Base-by-base conservation (phyloP, 2,329 filamentous ascomycete species). In the Bretziella fagacearum region DNA sequence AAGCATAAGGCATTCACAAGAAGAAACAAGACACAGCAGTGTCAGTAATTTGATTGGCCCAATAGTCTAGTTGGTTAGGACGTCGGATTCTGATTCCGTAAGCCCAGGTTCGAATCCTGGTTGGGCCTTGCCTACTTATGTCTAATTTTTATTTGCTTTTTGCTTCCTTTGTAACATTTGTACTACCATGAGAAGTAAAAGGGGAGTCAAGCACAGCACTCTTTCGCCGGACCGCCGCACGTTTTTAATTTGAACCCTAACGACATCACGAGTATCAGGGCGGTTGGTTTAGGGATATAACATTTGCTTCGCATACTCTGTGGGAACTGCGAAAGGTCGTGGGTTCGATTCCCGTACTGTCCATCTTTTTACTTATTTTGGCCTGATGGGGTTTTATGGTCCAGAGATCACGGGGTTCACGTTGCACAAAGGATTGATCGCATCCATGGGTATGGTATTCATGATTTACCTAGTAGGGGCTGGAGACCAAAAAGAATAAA, bases 401-500 rank as follows among this genome's bases (percentile, higher is more conserved):
- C n/a, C n/a, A n/a, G n/a, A n/a, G n/a, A n/a, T n/a, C n/a, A n/a
- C n/a, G n/a, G n/a, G n/a, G n/a, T n/a, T n/a, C n/a, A n/a, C n/a
- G n/a, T n/a, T n/a, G n/a, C n/a, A n/a, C n/a, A n/a, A n/a, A n/a
- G n/a, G n/a, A n/a, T n/a, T n/a, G n/a, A n/a, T n/a, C n/a, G n/a
- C n/a, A n/a, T n/a, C n/a, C n/a, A n/a, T n/a, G n/a, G n/a, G n/a
- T n/a, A n/a, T n/a, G n/a, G n/a, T n/a, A n/a, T n/a, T n/a, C n/a
- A n/a, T n/a, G n/a, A n/a, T n/a, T n/a, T n/a, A n/a, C n/a, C n/a
- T n/a, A n/a, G n/a, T n/a, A n/a, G n/a, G n/a, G n/a, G n/a, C n/a
- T n/a, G n/a, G n/a, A n/a, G n/a, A n/a, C n/a, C n/a, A 36, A 20
- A 7, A 3, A 36, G 13, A 36, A 36, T n/a, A 54, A 18, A 35